A percentile compares a stretch with the other conserved stretches of the same genome.
Conservation (phyloP, 208 protist genomes). For the Crithidia fasciculata region DNA sequence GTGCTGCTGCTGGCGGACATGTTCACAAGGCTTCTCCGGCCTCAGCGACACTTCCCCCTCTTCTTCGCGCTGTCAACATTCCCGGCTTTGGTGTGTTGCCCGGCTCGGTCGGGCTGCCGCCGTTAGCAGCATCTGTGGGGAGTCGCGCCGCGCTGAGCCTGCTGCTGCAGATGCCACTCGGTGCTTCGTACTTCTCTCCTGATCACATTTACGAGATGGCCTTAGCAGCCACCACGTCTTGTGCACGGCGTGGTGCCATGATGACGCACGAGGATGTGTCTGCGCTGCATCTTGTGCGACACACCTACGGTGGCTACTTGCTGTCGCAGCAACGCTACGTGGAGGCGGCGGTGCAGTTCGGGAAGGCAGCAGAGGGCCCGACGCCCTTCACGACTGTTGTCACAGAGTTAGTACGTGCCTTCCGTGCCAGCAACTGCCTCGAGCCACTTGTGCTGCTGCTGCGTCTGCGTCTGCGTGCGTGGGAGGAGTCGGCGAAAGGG, state of each 20-base stretch:
- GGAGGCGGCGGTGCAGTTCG: slow-evolving; percentile 28
- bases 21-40: no score
- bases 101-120: slow-evolving; percentile 21
- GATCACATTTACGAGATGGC: slow-evolving; percentile 30
- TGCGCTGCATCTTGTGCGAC: slow-evolving; percentile 2
- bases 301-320: slow-evolving; percentile 25
- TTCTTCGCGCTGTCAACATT: slow-evolving; percentile 17
- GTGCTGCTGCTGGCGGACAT: no score
- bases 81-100: slow-evolving; percentile 27
- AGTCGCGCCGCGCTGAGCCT: slow-evolving; percentile 12
- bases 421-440: slow-evolving; percentile 15
- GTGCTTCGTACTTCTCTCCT: slow-evolving; percentile 6
- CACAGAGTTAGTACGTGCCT: slow-evolving; percentile 17
- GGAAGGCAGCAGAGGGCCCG: slow-evolving; percentile 13
- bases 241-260: background rate
- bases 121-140: background rate
- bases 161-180: slow-evolving; percentile 13
- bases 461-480: slow-evolving; percentile 17
- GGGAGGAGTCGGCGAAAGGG: slow-evolving; percentile 16
- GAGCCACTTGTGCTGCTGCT: slow-evolving; percentile 21
- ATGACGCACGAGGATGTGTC: slow-evolving; percentile 2
- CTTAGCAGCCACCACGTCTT: slow-evolving; percentile 1
- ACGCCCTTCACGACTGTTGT: slow-evolving; percentile 11
- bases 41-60: background rate
- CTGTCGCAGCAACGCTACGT: slow-evolving; percentile 18